These are phyloP conservation scores for Termitomyces sp. DNA, from an alignment of 768 basidiomycete genomes.

Conservation along the genomic window DNA sequence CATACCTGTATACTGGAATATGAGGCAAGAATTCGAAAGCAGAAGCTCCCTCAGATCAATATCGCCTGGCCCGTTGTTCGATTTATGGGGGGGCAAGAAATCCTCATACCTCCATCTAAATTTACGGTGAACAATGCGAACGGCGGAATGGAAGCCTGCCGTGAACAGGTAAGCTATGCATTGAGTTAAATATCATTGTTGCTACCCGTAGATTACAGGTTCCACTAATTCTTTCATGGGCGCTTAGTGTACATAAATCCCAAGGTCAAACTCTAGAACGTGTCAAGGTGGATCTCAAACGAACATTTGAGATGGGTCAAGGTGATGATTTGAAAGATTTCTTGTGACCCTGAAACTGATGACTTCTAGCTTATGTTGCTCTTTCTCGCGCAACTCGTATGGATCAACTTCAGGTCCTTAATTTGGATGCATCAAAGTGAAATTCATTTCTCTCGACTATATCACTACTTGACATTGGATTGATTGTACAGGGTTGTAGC, in stretches of 20 bases:
- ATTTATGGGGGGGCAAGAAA: too few species aligned
- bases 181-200: background rate
- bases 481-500: slow-evolving; percentile 61
- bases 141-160: slow-evolving; percentile 57
- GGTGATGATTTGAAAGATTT: slow-evolving; percentile 34
- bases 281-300: slow-evolving; percentile 74
- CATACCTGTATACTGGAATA: too few species aligned
- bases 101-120: too few species aligned
- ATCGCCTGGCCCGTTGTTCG: too few species aligned
- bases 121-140: too few species aligned
- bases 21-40: too few species aligned
- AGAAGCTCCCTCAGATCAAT: too few species aligned
- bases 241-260: slow-evolving; percentile 84
- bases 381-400: slow-evolving; percentile 73
- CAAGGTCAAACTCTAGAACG: slow-evolving; percentile 88
- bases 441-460: slow-evolving; percentile 19
- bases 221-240: slow-evolving; percentile 82
- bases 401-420: slow-evolving; percentile 60
- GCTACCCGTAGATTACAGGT: slow-evolving; percentile 36
- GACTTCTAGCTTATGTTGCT: slow-evolving; percentile 58
- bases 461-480: too few species aligned
- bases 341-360: background rate
- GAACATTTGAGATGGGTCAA: slow-evolving; percentile 81
- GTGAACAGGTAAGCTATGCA: slow-evolving; percentile 46
- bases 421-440: slow-evolving; percentile 61